Base-by-base conservation (phyloP, 345 rosid genomes). In the Hevea brasiliensis region DNA sequence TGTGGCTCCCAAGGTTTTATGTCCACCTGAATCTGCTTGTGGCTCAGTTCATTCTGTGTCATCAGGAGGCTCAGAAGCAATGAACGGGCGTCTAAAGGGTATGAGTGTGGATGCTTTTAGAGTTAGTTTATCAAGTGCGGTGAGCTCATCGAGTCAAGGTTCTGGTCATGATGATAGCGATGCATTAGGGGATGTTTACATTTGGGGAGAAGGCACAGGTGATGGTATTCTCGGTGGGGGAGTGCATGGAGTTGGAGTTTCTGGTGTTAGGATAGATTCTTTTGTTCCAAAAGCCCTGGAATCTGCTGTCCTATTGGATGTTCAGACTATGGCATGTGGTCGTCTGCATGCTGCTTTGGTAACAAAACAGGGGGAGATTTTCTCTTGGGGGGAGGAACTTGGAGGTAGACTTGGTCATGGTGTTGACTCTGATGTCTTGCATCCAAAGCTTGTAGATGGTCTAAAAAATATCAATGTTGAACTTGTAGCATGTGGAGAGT, bases 401-500 rank as follows among this genome's bases (percentile, higher is more conserved):
- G 70, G 76, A 40, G 92, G 92, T 51, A 85, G 83, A 73, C 85
- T 88, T 77, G 92, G 92, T 50, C 90, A 83, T 77, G 92, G 88
- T 59, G 82, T 70, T 50, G 87, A 88, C 75, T 74, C 79, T 67
- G 89, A 82, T 85, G 80, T 88, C 69, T 81, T 75, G 70, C 87
- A 82, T 42, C 95, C 95, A 67, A 83, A 79, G 76, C 85, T 84
- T 67, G 77, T 90, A 44, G 84, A 84, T 74, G 84, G 87, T 59
- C 87, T 73, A 21, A 63, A 73, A 63, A 73, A 63, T 63, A 41
- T 85, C 45, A 82, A 69, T 73, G 80, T 90, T 68, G 91, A 82
- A 78, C 77, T 81, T 48, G 89, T 84, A 61, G 91, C 92, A 67
- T 90, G 95, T 79, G 92, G 95, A 61, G 91, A 90, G 53, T 87